A percentile compares a stretch with the other conserved stretches of the same genome.
phyloP scores from a whole-genome alignment of 2,329 filamentous ascomycete genomes.

The Aureobasidium musti region DNA sequence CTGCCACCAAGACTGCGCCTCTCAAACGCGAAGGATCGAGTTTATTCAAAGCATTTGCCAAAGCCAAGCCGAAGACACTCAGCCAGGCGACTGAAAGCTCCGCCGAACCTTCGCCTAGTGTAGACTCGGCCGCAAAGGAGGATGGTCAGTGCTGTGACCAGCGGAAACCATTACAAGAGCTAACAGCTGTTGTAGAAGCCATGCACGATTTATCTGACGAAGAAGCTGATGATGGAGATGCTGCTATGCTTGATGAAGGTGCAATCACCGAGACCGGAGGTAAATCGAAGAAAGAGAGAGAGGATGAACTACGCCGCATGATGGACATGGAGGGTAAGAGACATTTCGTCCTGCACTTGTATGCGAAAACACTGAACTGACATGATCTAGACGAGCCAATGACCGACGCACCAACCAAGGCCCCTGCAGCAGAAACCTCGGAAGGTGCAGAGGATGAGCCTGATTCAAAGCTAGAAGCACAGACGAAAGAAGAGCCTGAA shows the following conservation, averaged over 20 bases:
- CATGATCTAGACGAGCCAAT: conserved; percentile 57
- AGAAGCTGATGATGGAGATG: conserved; percentile 57
- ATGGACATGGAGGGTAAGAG: conserved; percentile 63
- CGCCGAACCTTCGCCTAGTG: conserved; percentile 43
- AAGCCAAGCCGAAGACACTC: conserved; percentile 57
- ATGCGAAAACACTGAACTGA: background rate
- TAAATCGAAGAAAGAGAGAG: conserved; percentile 60
- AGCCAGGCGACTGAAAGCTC: conserved; percentile 46
- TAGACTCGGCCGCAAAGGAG: conserved; percentile 36
- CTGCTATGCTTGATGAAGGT: conserved; percentile 32
- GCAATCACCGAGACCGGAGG: conserved; percentile 38
- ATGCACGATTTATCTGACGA: conserved; percentile 50
- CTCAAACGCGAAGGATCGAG: conserved; percentile 64
- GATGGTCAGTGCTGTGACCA: conserved; percentile 12
- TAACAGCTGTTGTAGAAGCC: conserved; percentile 34
- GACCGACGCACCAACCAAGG: conserved; percentile 54
- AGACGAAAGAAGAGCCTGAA: conserved; percentile 33
- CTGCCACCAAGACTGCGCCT: conserved; percentile 46
- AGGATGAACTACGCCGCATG: conserved; percentile 69
- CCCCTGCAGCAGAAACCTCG: conserved; percentile 44
- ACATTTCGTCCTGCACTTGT: conserved; percentile 8
- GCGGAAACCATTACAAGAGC: background rate
- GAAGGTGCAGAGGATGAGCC: conserved; percentile 43
- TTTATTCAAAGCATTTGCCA: conserved; percentile 80
- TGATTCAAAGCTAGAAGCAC: conserved; percentile 9